Evolutionary conservation across 2,329 filamentous ascomycete genomes (phyloP), one percentile per base, ranked within the genome.

Genomic region (Ascochyta pisi): DNA sequence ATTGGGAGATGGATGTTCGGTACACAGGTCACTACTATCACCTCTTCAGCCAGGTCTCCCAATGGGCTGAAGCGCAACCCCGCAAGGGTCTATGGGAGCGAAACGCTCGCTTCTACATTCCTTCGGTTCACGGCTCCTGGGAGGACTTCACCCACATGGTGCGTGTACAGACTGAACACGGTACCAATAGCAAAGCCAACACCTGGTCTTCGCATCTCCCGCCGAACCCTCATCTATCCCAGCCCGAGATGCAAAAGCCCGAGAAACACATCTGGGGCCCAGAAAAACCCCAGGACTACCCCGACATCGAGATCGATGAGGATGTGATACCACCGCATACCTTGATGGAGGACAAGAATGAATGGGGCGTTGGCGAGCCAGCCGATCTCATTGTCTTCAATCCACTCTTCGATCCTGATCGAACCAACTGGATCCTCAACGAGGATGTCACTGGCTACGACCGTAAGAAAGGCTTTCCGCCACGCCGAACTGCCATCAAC

Each of bases 1-100:
- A 96, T 64, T 96, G 92, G 91, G 92, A 96, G 75, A 94, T 96
- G 88, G 92, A 96, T 68, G 86, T 93, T 40, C 88, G 92, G 27
- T 96, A 96, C 74, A 95, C 90, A 0, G 92, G 92, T 33, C 92
- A 96, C 76, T 94, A 90, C 79, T 92, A 92, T 75, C 89, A 93
- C 68, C 82, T 94, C 13, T 88, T 94, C 61, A 82, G 89, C 59
- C 84, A 86, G 39, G 80, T 91, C 12, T 82, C 82, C 13, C 78
- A 81, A 41, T 94, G 89, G 86, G 85, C 87, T 2, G 82, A 82
- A 53, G 74, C 84, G 44, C 89, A 94, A 70, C 85, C 87, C 1
- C 84, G 89, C 26, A 84, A 86, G 57, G 85, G 86, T n/a, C 80
- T 92, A 9, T 94, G 90, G 90, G 90, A 94, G 72, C 85, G 90